phyloP scores from a whole-genome alignment of 192 early-diverging fungal species.

The Coemansia sp. region DNA sequence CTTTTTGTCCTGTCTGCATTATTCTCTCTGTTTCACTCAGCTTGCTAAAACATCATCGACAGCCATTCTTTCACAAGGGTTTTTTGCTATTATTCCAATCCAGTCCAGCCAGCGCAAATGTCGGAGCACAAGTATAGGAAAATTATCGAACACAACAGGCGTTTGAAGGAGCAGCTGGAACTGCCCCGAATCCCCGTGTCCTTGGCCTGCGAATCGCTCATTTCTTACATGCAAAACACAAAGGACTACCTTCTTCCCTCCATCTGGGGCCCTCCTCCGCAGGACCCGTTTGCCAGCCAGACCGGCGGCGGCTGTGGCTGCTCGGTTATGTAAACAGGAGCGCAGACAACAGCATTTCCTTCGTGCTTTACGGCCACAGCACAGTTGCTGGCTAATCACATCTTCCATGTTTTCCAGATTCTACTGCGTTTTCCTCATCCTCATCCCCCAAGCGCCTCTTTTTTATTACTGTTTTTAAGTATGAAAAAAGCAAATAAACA shows the following conservation, averaged over 20 bases:
- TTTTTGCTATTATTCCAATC: neutral
- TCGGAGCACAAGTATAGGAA: slow-evolving; percentile 69
- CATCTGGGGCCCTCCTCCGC: slow-evolving; percentile 61
- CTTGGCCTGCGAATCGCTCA: slow-evolving; percentile 65
- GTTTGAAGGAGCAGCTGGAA: slow-evolving; percentile 76
- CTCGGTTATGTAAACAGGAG: slow-evolving; percentile 45
- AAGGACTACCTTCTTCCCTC: slow-evolving; percentile 64
- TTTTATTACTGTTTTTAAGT: neutral
- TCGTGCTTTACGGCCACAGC: neutral
- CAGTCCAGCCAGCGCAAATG: slow-evolving; percentile 7
- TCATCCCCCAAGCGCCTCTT: neutral
- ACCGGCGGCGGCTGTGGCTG: slow-evolving; percentile 54
- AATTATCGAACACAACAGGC: slow-evolving; percentile 71
- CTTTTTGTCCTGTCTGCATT: no score
- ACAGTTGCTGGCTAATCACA: neutral
- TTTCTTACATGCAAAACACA: slow-evolving; percentile 59
- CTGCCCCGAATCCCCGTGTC: slow-evolving; percentile 74
- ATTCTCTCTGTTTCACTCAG: neutral
- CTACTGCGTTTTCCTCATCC: neutral
- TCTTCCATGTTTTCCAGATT: neutral
- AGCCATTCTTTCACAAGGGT: neutral
- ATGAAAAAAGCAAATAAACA: neutral
- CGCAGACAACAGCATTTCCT: neutral
- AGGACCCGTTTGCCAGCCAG: slow-evolving; percentile 65
- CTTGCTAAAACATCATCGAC: neutral